Percentiles rank a stretch among this genome's conserved stretches.
phyloP scores from a whole-genome alignment of 129 eudicot genomes.

The Lonicera japonica region DNA sequence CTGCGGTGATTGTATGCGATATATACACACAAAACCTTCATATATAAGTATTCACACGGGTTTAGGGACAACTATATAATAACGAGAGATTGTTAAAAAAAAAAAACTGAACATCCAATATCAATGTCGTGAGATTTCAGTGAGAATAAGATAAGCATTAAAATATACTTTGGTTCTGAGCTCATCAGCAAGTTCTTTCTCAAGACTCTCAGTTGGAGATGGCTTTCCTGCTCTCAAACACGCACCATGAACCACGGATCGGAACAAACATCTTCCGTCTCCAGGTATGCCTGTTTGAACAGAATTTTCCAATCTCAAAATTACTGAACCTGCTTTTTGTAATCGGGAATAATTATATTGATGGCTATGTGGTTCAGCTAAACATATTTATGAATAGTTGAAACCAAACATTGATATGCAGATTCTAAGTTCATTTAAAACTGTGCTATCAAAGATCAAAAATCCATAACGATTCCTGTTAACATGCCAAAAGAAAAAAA shows the following conservation, averaged over 20 bases:
- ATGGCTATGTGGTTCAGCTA: background rate
- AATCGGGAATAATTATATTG: too few species aligned
- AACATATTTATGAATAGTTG: background rate
- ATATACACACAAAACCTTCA: too few species aligned
- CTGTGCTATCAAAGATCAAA: too few species aligned
- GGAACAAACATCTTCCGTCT: conserved; percentile 88
- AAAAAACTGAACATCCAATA: too few species aligned
- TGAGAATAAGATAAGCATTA: background rate
- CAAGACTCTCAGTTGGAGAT: conserved; percentile 53
- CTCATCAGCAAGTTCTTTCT: conserved; percentile 75
- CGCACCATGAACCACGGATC: conserved; percentile 82
- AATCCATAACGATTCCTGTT: too few species aligned
- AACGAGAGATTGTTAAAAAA: too few species aligned
- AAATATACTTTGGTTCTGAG: conserved; percentile 55
- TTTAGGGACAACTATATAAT: too few species aligned
- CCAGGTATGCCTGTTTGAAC: conserved; percentile 63
- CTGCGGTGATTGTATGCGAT: too few species aligned
- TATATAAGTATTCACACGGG: too few species aligned
- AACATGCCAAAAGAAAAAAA: too few species aligned
- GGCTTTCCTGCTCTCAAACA: conserved; percentile 66
- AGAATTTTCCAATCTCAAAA: background rate
- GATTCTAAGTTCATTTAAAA: too few species aligned
- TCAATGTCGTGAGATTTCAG: background rate
- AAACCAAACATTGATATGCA: too few species aligned
- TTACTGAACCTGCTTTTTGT: background rate